Base-by-base conservation (phyloP, 2,329 filamentous ascomycete genomes). In the Fusarium siculi region DNA sequence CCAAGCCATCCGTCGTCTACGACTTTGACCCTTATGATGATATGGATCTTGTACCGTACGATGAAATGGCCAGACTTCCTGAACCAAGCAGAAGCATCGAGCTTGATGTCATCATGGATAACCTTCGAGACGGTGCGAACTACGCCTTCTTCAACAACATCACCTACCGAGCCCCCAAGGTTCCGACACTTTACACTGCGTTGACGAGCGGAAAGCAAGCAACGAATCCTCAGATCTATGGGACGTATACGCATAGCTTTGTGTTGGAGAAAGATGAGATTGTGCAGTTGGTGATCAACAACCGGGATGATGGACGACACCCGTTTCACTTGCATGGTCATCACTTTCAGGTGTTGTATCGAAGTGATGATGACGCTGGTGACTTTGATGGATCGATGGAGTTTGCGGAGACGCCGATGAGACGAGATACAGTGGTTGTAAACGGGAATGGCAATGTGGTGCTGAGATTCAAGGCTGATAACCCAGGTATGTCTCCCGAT, bases 271-370 rank as follows among this genome's bases (percentile, higher is more conserved):
- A 91, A 70, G 88, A 88, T 63, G 85, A 91, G 67, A 85, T 93
- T n/a, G 88, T 95, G 34, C 90, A 95, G 78, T 87, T 96, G 56
- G 82, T 94, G 23, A 84, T 96, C n/a, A 93, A 95, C 84, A 96
- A 95, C 78, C 85, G 90, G 49, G 93, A 96, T 75, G 79, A 86
- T 67, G 84, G 93, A 46, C 91, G 90, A 14, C 93, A 95, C 76
- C 94, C 90, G 9, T 95, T 95, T 84, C 93, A 93, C 76, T 80
- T 97, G 2, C 95, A 96, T 82, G 93, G 93, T 0, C 92, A 94
- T 80, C 85, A 88, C 73, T 94, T 95, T 82, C 93, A 93, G 80
- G 85, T 91, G 8, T 79, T 94, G 40, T 85, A 88, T 71, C 90
- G 92, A 32, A 89, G 87, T 3, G 82, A 80, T 0, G 89, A 91